Evolutionary conservation across 164 flowering plant genomes (phyloP), one percentile per base, ranked within the genome.

Genomic region (Sedum album): DNA sequence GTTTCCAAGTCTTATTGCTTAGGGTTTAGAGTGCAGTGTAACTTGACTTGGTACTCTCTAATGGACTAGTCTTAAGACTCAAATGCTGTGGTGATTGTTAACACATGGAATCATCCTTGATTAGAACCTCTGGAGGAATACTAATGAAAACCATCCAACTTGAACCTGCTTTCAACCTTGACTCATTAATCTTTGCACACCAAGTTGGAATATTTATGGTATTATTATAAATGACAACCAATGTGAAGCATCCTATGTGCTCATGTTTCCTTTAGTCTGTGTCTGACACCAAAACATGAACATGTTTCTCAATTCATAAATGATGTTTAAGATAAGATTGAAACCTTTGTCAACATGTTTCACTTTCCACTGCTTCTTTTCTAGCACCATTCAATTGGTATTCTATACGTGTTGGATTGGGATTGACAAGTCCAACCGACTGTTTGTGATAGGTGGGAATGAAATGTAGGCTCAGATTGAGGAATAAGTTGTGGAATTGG

Each of bases 341-440:
- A 51, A 51, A 23, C 57, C 57, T n/a, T n/a, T 51, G 11, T 21
- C 33, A 26, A 28, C 6, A 57, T 11, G 62, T 57, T 51, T n/a
- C 9, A 18, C 6, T 51, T 51, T 51, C 4, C 25, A 51, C 28
- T 55, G 2, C 15, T 8, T 11, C 9, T 11, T 55, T 57, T 20
- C 15, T 26, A 15, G 33, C 33, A 57, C 20, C 62, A 10, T 57
- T 57, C 62, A 57, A 28, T 57, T 11, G 0, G 28, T 20, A 0
- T 57, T 30, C 18, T 57, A 57, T 57, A 57, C 35, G 62, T 57
- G 62, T 57, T 57, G 62, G 62, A 57, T 57, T 57, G 62, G 33
- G 20, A 57, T 57, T 57, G 33, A 57, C 7, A 28, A 57, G n/a
- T 57, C 33, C 17, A 13, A 26, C 1, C 11, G 57, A 51, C 9